A percentile compares a stretch with the other conserved stretches of the same genome.
phyloP scores from a whole-genome alignment of 164 flowering plant genomes.

The grape (Vitis vinifera) region DNA sequence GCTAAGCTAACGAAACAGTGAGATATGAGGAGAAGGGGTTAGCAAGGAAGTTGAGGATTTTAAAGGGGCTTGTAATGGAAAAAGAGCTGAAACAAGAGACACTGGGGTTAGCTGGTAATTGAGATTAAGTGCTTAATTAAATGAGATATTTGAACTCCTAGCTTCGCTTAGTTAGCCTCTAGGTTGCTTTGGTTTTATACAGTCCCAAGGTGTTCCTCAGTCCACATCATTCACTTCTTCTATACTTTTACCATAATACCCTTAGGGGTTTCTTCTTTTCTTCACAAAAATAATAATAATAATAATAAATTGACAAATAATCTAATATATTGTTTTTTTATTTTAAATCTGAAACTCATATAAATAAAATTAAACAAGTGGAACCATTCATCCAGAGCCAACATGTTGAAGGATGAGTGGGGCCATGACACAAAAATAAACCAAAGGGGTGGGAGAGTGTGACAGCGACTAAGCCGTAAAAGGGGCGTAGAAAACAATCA shows the following conservation, averaged over 20 bases:
- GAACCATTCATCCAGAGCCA: too few species aligned
- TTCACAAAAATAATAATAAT: too few species aligned
- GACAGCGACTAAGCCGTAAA: too few species aligned
- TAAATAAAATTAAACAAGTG: too few species aligned
- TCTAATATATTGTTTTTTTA: too few species aligned
- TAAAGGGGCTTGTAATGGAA: conserved; percentile 1
- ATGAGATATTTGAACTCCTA: conserved; percentile 1
- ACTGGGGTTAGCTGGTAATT: background rate
- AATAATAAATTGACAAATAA: too few species aligned
- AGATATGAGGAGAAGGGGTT: background rate
- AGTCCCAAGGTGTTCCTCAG: background rate
- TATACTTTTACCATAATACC: too few species aligned
- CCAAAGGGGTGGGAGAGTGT: too few species aligned
- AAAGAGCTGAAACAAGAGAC: conserved; percentile 18
- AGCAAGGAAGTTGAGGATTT: background rate
- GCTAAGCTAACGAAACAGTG: conserved; percentile 5
- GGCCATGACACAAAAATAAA: too few species aligned
- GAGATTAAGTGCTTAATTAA: conserved; percentile 4
- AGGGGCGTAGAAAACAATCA: too few species aligned
- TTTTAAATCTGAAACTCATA: too few species aligned
- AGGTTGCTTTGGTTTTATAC: conserved; percentile 17
- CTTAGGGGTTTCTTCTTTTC: background rate
- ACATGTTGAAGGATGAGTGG: too few species aligned
- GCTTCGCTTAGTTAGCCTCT: background rate
- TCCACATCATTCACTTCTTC: background rate